Evolutionary conservation across 2,329 filamentous ascomycete species (phyloP), one percentile per base, ranked within the genome.

Genomic region (Talaromyces sp.): DNA sequence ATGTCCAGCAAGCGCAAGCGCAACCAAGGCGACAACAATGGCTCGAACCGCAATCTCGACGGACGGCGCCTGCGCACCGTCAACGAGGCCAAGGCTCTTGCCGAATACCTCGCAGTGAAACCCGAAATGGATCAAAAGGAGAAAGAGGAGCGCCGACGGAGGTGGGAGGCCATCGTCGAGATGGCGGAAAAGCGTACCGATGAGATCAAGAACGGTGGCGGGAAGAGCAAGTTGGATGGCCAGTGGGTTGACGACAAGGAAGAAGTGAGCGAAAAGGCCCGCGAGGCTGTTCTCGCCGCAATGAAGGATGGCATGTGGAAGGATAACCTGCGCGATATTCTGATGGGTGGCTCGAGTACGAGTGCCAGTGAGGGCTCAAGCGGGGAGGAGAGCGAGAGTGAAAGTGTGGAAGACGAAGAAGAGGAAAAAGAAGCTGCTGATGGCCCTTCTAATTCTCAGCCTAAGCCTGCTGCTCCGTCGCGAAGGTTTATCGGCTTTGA

Each of bases 161-260:
- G 93, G 55, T 96, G 92, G 92, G 88, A 96, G 74, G 86, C 93
- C 70, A 89, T 98, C 60, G 89, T 98, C 12, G 90, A 94, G 56
- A 83, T 89, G 63, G 88, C 95, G 0, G 94, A 98, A 74, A 85
- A 87, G 64, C 89, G 88, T 68, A 89, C 96, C 69, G 89, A 92
- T 40, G 93, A 96, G 71, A 85, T 97, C 57, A 88, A 86, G 75
- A 87, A 88, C 63, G 92, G 91, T 82, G 84, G 66, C 84, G 87
- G 59, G 83, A 89, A 74, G 76, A 81, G 79, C 18, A 79, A 84
- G 64, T 67, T 97, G 47, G 92, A 97, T 70, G 92, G 91, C 0
- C 90, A 94, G 72, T 99, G 94, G 92, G 88, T 98, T 47, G 95
- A 99, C 73, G 89, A 92, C 66, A 96, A 96, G 76, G 93, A 97